Evolutionary conservation across 2,329 filamentous ascomycete genomes (phyloP), one percentile per base, ranked within the genome.

Genomic region (Chaetothyriales sp.): DNA sequence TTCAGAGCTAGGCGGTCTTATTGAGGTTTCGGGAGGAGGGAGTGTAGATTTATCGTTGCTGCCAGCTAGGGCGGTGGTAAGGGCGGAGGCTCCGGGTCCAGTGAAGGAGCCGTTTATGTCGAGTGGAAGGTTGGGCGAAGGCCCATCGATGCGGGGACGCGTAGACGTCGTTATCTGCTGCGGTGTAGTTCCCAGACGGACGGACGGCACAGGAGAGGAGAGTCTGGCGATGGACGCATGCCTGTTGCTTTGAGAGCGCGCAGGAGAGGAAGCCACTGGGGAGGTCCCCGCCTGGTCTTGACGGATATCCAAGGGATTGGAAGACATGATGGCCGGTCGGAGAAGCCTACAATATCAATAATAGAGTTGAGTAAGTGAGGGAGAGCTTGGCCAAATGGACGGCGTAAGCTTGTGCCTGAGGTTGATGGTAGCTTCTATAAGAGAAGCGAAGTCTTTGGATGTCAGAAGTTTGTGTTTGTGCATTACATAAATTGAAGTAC

Each of bases 61-160:
- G 59, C 83, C 81, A 53, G 84, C 84, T 56, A 95, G 71, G n/a
- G 87, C 90, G 22, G 86, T 85, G 36, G 90, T 88, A 50, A 96
- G 77, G 54, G 88, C 89, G 22, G 90, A 95, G 47, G 88, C 79
- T 20, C 87, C 87, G 5, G 87, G 88, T 0, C 86, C 87, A 5
- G 82, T 78, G 6, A 79, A 68, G 47, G 79, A 83, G 19, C 78
- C 76, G 56, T 66, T 66, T 57, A 69, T 72, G 53, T 66, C 78
- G 49, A 76, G 75, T 53, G 78, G 81, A 7, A 82, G 73, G 39
- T 93, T 74, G 22, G 67, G 61, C 39, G 85, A 82, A 42, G 80
- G 75, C 51, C 79, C 67, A 49, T 65, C 69, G 18, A 71, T 73
- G 36, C 70, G 60, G n/a, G 63, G 57, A 58, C 20, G 62, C 60